Base-by-base conservation (phyloP, 2,329 filamentous ascomycete species). In the Monosporascus cannonballus region DNA sequence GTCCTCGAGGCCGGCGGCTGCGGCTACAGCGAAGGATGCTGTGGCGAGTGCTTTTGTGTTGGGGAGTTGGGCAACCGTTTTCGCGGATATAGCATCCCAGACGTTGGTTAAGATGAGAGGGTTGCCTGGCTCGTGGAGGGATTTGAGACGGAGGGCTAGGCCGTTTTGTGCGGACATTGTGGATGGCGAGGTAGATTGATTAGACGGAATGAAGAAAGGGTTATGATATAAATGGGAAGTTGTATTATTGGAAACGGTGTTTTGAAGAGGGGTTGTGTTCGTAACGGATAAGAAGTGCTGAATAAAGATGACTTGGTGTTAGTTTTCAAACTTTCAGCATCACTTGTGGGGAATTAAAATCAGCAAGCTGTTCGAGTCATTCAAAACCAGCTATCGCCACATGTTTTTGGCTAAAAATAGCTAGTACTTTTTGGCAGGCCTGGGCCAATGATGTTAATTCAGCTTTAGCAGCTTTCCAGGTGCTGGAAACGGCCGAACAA, bases 51-150 rank as follows among this genome's bases (percentile, higher is more conserved):
- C 69, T 30, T 62, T 58, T 52, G 56, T 57, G 0, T 67, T 62
- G 1, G 72, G 66, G 11, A 62, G 51, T 3, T 67, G 59, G 27
- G 71, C 70, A 45, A 78, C 64, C 15, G 69, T 54, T 5, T 57
- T 55, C 1, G 77, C 75, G 6, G 73, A 70, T 45, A 72, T 63
- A 49, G 66, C 67, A 60, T 79, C 76, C 64, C 74, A 76, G 50
- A 76, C 68, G 57, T 80, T 79, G n/a, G 73, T 69, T 3, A 79
- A 64, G 38, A 78, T 52, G 8, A 80, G 54, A 8, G 77, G 76
- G 0, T 64, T 59, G 34, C 71, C 70, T 0, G 74, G 37, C 2
- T 22, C 20, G 14, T 17, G 27, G 20, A 30, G 25, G 30, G 15
- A 34, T 22, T 48, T 30, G 8, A 25, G 20, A 11, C n/a, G 15